Evolutionary conservation across 2,329 filamentous ascomycete genomes (phyloP).

Genomic region (Arthroderma sp.): DNA sequence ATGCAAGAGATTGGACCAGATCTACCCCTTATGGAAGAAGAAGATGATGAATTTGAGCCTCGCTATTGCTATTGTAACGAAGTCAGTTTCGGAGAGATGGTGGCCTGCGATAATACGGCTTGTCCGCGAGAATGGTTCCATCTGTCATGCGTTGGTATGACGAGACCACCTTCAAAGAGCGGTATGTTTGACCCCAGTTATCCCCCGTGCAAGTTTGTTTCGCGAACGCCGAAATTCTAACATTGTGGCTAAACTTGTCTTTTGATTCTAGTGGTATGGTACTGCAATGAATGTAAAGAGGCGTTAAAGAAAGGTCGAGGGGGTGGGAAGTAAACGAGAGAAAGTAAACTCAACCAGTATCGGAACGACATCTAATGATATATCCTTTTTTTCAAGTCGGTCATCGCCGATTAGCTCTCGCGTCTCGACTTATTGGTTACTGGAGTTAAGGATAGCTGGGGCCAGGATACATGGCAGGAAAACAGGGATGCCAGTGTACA

Average conservation of each 20-base stretch:
- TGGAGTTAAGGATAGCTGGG: too few relatives aligned
- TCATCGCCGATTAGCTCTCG: too few relatives aligned
- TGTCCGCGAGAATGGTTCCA: constrained; percentile 75
- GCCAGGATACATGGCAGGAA: too few relatives aligned
- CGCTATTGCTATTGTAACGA: constrained; percentile 69
- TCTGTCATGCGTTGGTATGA: constrained; percentile 65
- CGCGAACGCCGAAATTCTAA: neutral
- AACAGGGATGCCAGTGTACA: too few relatives aligned
- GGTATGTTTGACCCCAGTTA: constrained; percentile 38
- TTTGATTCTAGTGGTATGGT: constrained; percentile 56
- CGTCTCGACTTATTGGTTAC: too few relatives aligned
- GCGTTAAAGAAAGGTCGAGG: constrained; percentile 34
- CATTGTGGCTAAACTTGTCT: neutral
- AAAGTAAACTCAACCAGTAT: neutral
- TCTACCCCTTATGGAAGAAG: constrained; percentile 31
- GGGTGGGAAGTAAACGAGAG: constrained; percentile 3
- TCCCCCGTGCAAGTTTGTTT: constrained; percentile 5
- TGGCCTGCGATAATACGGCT: constrained; percentile 61
- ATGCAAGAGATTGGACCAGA: constrained; percentile 32
- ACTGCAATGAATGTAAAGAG: constrained; percentile 65
- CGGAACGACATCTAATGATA: too few relatives aligned
- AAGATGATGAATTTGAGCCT: constrained; percentile 56
- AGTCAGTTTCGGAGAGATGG: constrained; percentile 74
- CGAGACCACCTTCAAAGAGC: constrained; percentile 62
- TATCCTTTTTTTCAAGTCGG: too few relatives aligned